Conservation (phyloP, 106 monocot genomes). For the Acorus gramineus region DNA sequence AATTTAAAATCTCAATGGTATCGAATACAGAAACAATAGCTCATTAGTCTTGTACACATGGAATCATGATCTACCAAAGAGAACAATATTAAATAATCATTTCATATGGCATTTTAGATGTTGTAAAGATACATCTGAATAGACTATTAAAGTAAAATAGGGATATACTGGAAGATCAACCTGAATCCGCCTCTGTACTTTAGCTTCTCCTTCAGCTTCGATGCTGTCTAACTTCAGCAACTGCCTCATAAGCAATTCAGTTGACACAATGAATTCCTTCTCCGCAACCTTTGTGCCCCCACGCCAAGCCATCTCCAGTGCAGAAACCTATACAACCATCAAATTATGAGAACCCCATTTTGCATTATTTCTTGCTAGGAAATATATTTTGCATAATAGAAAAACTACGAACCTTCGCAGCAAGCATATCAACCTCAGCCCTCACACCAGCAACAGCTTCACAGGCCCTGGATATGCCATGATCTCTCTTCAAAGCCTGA, state of each 20-base stretch:
- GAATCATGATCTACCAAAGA: too few species aligned
- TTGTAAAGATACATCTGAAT: too few species aligned
- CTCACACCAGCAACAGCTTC: conserved; percentile 59
- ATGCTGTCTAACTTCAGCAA: conserved; percentile 81
- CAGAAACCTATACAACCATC: conserved; percentile 34
- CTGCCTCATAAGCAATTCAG: conserved; percentile 80
- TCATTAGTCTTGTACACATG: too few species aligned
- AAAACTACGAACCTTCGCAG: conserved; percentile 41
- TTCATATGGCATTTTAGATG: too few species aligned
- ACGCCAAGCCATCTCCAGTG: conserved; percentile 36
- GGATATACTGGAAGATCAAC: conserved; percentile 9
- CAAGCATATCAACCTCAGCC: conserved; percentile 65
- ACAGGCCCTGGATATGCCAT: conserved; percentile 39
- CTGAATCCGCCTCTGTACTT: conserved; percentile 64
- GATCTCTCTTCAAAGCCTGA: conserved; percentile 33
- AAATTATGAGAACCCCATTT: background rate
- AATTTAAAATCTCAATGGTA: too few species aligned
- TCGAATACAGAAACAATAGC: too few species aligned
- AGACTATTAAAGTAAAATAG: too few species aligned
- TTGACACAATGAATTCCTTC: conserved; percentile 61
- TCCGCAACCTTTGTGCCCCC: conserved; percentile 45
- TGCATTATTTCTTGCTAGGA: background rate
- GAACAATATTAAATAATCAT: too few species aligned
- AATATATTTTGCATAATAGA: background rate
- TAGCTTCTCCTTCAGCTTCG: conserved; percentile 86